A percentile compares a stretch with the other conserved stretches of the same genome.
Evolutionary conservation across 2,329 filamentous ascomycete species (phyloP).

Genomic region (Allantophomopsis cytisporea): DNA sequence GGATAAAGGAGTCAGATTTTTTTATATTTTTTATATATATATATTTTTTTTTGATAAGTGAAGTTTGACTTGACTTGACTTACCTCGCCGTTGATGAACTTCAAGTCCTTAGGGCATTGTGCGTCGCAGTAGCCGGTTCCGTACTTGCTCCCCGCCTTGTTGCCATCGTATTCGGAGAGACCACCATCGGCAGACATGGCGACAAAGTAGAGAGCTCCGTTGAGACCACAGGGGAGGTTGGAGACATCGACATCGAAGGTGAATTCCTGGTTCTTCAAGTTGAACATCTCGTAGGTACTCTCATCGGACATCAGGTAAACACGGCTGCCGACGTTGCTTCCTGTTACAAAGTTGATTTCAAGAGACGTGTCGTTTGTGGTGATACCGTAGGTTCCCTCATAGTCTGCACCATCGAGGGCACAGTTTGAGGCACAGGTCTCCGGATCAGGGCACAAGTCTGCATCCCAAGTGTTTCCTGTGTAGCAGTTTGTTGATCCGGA

Average conservation of each 20-base stretch:
- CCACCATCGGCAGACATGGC: constrained; percentile 52
- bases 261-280: constrained; percentile 54
- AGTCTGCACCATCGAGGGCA: constrained; percentile 39
- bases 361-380: constrained; percentile 35
- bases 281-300: constrained; percentile 50
- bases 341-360: constrained; percentile 42
- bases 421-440: constrained; percentile 32
- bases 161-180: constrained; percentile 29
- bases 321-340: constrained; percentile 39
- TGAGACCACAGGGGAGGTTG: constrained; percentile 53
- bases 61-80: too few relatives aligned
- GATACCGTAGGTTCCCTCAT: constrained; percentile 36
- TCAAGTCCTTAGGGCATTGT: constrained; percentile 37
- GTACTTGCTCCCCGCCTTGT: constrained; percentile 43
- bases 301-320: constrained; percentile 51
- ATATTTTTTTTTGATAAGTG: neutral
- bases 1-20: constrained; percentile 4
- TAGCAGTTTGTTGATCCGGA: constrained; percentile 25
- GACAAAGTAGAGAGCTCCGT: constrained; percentile 56
- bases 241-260: constrained; percentile 62
- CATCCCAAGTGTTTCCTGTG: constrained; percentile 27
- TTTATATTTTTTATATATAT: constrained; percentile 18
- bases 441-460: constrained; percentile 27
- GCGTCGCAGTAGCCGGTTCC: constrained; percentile 53
- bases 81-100: constrained; percentile 34